These are phyloP conservation scores for Phoma sp. DNA, from an alignment of 2,329 filamentous ascomycete genomes.

Conservation along the genomic window DNA sequence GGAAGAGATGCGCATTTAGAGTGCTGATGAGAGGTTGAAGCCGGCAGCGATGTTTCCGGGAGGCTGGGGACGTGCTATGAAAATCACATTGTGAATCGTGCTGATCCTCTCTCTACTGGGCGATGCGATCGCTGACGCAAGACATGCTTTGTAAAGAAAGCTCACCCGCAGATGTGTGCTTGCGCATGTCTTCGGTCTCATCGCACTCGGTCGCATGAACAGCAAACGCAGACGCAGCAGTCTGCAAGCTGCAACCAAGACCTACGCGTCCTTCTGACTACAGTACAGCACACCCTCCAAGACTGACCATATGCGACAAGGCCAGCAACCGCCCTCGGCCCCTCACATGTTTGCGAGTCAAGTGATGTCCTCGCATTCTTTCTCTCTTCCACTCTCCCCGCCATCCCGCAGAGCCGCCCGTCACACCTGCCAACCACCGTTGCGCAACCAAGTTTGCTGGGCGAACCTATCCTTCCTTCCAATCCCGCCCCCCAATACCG, in stretches of 20 bases:
- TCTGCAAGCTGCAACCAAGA: too few relatives aligned
- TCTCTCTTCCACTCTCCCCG: constrained; percentile 7
- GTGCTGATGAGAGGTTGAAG: constrained; percentile 1
- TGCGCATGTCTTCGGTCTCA: constrained; percentile 3
- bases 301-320: background rate
- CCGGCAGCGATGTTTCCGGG: constrained; percentile 13
- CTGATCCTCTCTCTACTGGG: too few relatives aligned
- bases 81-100: too few relatives aligned
- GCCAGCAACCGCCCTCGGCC: constrained; percentile 12
- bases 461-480: constrained; percentile 7
- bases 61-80: constrained; percentile 1
- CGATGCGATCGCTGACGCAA: constrained; percentile 5
- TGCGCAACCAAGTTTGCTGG: constrained; percentile 2
- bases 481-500: background rate
- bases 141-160: background rate
- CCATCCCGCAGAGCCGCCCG: constrained; percentile 42
- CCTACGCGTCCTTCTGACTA: too few relatives aligned
- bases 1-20: background rate
- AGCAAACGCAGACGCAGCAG: too few relatives aligned
- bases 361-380: background rate
- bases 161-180: too few relatives aligned
- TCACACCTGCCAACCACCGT: constrained; percentile 21
- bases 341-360: constrained; percentile 2
- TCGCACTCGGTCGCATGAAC: too few relatives aligned
- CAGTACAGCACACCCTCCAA: background rate